Evolutionary conservation across 2,329 filamentous ascomycete species (phyloP).

Genomic region (Talaromyces sp.): DNA sequence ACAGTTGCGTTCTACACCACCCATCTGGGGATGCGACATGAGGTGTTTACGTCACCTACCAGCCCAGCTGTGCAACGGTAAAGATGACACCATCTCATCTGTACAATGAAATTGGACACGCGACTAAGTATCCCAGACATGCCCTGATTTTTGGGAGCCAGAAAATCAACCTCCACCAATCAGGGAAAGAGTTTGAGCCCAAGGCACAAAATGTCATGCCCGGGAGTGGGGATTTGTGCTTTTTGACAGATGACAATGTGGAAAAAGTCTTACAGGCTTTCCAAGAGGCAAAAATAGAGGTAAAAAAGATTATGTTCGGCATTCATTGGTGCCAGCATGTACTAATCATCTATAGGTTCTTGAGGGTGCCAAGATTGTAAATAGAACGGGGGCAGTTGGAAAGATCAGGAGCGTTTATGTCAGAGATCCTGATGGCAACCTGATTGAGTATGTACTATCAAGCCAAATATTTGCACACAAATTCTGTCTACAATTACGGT

Average conservation of each 20-base stretch:
- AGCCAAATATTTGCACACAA: background rate
- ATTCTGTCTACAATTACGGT: no score
- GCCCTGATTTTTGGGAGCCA: slow-evolving; percentile 61
- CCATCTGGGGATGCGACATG: slow-evolving; percentile 60
- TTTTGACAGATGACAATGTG: slow-evolving; percentile 57
- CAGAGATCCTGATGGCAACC: slow-evolving; percentile 63
- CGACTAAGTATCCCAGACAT: slow-evolving; percentile 41
- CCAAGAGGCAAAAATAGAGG: slow-evolving; percentile 50
- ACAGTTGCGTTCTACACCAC: slow-evolving; percentile 60
- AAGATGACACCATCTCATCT: background rate
- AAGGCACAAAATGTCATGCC: slow-evolving; percentile 58
- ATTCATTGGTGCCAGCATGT: background rate
- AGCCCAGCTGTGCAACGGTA: slow-evolving; percentile 34
- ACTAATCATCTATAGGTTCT: slow-evolving; percentile 32
- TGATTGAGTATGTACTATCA: slow-evolving; percentile 59
- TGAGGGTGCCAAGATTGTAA: slow-evolving; percentile 56
- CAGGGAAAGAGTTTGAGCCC: slow-evolving; percentile 62
- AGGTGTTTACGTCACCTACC: slow-evolving; percentile 52
- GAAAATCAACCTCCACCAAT: slow-evolving; percentile 65
- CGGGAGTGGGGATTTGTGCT: slow-evolving; percentile 64
- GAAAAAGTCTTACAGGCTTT: slow-evolving; percentile 46
- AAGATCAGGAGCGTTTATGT: slow-evolving; percentile 62
- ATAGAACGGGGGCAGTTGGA: slow-evolving; percentile 59
- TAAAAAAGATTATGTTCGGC: background rate
- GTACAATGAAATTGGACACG: background rate